Evolutionary conservation across 139 green algal genomes (phyloP).

Genomic region (Chlamydomonas sp.): DNA sequence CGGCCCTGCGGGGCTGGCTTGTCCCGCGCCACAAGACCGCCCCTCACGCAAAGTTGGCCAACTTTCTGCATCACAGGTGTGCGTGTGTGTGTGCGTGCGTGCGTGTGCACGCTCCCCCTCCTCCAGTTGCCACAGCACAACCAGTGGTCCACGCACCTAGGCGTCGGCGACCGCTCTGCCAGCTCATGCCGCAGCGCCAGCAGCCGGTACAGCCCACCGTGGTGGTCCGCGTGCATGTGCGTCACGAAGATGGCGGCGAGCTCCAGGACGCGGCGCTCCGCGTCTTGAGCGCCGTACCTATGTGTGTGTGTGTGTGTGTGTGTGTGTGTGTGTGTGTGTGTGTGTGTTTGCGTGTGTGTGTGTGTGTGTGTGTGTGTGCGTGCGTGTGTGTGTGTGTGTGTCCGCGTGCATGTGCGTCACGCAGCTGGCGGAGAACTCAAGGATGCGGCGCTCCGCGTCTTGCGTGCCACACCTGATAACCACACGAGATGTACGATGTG

Average conservation of each 20-base stretch:
- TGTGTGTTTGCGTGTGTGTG: too few relatives aligned
- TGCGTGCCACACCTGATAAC: slow-evolving; percentile 9
- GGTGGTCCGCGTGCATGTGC: slow-evolving; percentile 98
- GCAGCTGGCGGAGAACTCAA: slow-evolving; percentile 56
- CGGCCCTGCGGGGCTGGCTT: too few relatives aligned
- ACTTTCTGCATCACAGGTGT: too few relatives aligned
- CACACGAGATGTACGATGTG: too few relatives aligned
- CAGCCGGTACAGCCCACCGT: slow-evolving; percentile 74
- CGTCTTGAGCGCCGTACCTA: slow-evolving; percentile 13
- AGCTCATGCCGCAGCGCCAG: slow-evolving; percentile 44
- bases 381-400: slow-evolving; percentile 73
- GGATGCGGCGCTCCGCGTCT: slow-evolving; percentile 25
- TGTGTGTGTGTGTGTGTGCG: background rate
- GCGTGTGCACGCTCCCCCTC: too few relatives aligned
- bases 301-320: background rate
- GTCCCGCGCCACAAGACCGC: too few relatives aligned
- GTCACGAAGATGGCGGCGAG: slow-evolving; percentile 74
- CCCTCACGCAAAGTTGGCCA: too few relatives aligned
- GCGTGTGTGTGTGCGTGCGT: too few relatives aligned
- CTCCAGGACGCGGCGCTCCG: slow-evolving; percentile 23
- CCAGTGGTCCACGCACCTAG: background rate
- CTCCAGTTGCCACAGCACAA: too few relatives aligned
- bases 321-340: too few relatives aligned
- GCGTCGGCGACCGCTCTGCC: slow-evolving; percentile 23
- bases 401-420: slow-evolving; percentile 97